Percentiles rank a stretch among this genome's conserved stretches.
phyloP scores from a whole-genome alignment of 2,329 filamentous ascomycete species.

The Neonectria coccinea region DNA sequence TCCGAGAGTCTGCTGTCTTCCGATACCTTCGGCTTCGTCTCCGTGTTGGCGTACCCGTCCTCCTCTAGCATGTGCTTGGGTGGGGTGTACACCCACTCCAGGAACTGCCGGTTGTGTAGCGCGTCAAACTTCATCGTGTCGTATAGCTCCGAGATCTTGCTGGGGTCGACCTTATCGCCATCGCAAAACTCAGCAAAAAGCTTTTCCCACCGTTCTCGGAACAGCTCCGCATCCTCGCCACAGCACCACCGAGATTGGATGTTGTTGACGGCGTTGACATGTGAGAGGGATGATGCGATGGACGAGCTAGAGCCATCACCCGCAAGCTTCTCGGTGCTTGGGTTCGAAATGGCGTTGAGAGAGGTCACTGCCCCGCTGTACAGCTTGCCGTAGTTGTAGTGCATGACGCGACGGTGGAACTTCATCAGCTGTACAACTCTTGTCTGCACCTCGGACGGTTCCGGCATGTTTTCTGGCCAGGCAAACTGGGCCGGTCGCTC shows the following conservation, averaged over 20 bases:
- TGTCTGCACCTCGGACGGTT: conserved; percentile 91
- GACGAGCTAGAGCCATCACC: conserved; percentile 58
- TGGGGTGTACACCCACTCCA: conserved; percentile 98
- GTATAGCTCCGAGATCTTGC: conserved; percentile 98
- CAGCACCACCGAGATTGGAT: conserved; percentile 97
- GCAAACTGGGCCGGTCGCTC: conserved; percentile 95
- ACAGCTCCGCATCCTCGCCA: conserved; percentile 92
- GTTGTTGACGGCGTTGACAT: conserved; percentile 71
- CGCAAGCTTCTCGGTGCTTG: conserved; percentile 59
- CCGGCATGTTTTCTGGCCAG: conserved; percentile 96
- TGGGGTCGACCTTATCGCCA: conserved; percentile 96
- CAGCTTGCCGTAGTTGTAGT: conserved; percentile 88
- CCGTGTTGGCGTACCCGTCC: conserved; percentile 58
- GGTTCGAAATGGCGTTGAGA: conserved; percentile 67
- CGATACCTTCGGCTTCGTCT: conserved; percentile 55
- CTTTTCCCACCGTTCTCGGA: conserved; percentile 98
- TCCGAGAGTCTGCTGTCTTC: conserved; percentile 56
- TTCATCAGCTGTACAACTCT: conserved; percentile 97
- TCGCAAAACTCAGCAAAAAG: conserved; percentile 97
- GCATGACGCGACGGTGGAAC: conserved; percentile 95
- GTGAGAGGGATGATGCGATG: conserved; percentile 64
- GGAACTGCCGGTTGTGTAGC: conserved; percentile 92
- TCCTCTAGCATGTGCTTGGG: conserved; percentile 82
- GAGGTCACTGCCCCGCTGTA: conserved; percentile 74
- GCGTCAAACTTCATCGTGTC: conserved; percentile 99